phyloP scores from a whole-genome alignment of 1,284 basidiomycete genomes.

The Papiliotrema laurentii region DNA sequence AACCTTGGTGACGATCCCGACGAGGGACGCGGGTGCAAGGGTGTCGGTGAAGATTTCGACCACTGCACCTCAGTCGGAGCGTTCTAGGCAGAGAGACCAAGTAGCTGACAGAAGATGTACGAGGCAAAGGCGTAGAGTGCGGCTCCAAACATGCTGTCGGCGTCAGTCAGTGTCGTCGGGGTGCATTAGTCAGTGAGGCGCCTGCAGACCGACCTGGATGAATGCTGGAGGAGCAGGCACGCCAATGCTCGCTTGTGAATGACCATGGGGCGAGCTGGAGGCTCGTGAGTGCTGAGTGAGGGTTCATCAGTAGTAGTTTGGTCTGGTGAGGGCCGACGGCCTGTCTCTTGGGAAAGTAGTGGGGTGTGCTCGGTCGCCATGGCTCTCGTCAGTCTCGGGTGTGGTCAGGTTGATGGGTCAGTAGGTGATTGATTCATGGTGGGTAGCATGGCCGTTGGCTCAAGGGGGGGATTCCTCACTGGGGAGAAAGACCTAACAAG shows the following conservation, averaged over 20 bases:
- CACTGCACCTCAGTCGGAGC: conserved; percentile 12
- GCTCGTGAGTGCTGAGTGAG: background rate
- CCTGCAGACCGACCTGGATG: background rate
- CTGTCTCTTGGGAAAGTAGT: background rate
- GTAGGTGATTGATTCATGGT: too few relatives aligned
- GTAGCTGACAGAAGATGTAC: conserved; percentile 1
- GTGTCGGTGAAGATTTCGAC: conserved; percentile 40
- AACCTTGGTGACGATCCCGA: conserved; percentile 49
- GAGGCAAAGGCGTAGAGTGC: background rate
- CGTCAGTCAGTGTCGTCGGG: background rate
- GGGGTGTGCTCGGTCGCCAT: background rate
- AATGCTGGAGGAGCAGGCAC: conserved; percentile 3
- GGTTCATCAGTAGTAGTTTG: background rate
- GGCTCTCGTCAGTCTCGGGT: too few relatives aligned
- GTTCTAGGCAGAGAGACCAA: background rate
- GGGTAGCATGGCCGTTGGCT: too few relatives aligned
- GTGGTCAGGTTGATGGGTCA: too few relatives aligned
- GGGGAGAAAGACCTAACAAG: too few relatives aligned
- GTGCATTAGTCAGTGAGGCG: background rate
- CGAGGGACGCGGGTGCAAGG: conserved; percentile 50
- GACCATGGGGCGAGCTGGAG: too few relatives aligned
- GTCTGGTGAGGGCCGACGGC: background rate
- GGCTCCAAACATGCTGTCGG: background rate
- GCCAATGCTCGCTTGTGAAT: background rate
- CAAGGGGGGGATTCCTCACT: too few relatives aligned